Base-by-base conservation (phyloP, 805 yeast genomes). In the Metschnikowia matae region DNA sequence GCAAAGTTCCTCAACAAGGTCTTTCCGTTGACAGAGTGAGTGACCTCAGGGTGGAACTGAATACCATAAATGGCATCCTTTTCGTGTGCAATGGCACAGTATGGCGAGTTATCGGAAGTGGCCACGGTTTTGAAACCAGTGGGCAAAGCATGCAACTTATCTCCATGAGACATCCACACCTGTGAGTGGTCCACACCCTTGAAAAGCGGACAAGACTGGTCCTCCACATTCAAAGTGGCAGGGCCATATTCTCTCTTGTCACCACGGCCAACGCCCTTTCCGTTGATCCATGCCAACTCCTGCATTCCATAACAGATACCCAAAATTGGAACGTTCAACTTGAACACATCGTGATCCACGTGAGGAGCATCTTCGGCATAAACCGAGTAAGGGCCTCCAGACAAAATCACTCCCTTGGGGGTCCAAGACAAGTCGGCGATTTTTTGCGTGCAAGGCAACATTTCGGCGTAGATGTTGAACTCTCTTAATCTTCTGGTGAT, bases 111-210 rank as follows among this genome's bases (percentile, higher is more conserved):
- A 60, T 80, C 89, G 49, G 97, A 86, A 40, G 89, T 83, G 49
- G 97, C 99, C 54, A 91, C 89, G 53, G 87, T 81, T 69, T 85
- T 83, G 81, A 82, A 94, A 37, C 95, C 96, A 41, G 80, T 79
- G 62, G 99, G 99, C 60, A 94, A 80, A 48, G 92, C 87, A 62
- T 83, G 84, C 64, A 94, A 80, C 78, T 94, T 94, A 75, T 94
- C 99, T 66, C 96, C 96, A 72, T 94, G 99, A 44, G 98, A 91
- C 99, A 94, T 94, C 99, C 99, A 94, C 55, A 94, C 97, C 69
- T 86, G 91, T 52, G 96, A 89, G 75, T 94, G 86, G 71, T 90
- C 95, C 61, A 94, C 89, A 54, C 85, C 97, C 56, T 83, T 78
- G 73, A 94, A 94, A 55, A 94, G 77, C 18, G 87, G 83, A 69